Base-by-base conservation (phyloP, 2,329 filamentous ascomycete species). In the Ceratocystis destructans region DNA sequence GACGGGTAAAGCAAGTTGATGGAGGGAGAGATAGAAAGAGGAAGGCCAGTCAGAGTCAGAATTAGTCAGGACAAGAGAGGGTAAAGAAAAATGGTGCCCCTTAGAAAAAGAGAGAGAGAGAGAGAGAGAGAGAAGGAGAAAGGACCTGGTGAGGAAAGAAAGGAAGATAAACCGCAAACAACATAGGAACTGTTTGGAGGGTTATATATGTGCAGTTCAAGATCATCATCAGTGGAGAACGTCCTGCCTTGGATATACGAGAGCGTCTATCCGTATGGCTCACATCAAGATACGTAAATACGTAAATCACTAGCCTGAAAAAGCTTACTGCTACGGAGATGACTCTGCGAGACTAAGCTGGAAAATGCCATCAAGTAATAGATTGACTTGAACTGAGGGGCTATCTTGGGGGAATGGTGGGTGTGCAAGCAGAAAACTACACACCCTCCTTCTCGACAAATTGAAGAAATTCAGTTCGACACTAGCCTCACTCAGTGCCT, bases 61-160 rank as follows among this genome's bases (percentile, higher is more conserved):
- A 22, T 44, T 33, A 28, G 48, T 15, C 7, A 28, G 45, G n/a
- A 3, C n/a, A 25, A 59, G 64, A 61, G 41, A 62, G 20, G 31
- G 17, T 31, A 41, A 41, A 45, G 37, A 10, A 41, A 4, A 41
- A 41, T 12, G 10, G 8, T 41, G 37, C 2, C 37, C 10, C 17
- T 50, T 22, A 41, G 50, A 15, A 44, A 25, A n/a, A 12, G 33
- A 25, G 31, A 33, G 22, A 22, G 22, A 22, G 33, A 25, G 31
- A 33, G 22, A 22, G 22, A 22, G 4, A 15, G 4, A 31, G 25
- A 65, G n/a, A 28, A 46, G 25, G 22, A 48, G 46, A 31, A 22
- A 28, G 37, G 50, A 50, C 67, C 67, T 68, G 59, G 41, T 62
- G 64, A 66, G 20, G 64, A 55, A 25, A 41, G 48, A 61, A 65